Evolutionary conservation across 140 eudicot genomes (phyloP), one percentile per base, ranked within the genome.

Genomic region (Stevia rebaudiana): DNA sequence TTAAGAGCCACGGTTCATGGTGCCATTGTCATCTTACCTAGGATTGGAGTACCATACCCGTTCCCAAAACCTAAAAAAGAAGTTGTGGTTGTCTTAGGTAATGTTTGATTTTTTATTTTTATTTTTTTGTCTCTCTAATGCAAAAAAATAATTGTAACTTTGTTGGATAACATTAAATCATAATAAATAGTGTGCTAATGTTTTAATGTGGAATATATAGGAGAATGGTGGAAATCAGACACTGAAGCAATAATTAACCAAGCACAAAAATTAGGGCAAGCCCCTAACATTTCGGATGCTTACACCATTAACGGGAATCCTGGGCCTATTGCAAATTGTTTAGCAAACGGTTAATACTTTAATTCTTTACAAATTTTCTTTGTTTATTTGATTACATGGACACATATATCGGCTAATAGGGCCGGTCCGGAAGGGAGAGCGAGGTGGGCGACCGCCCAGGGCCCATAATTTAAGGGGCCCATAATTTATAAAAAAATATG

Each of bases 211-310:
- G 12, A 55, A 23, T 33, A 49, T 66, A 24, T 33, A 83, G 90
- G 86, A 8, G 95, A 86, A 63, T 86, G 95, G 95, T 86, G 95
- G 95, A 86, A 82, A 36, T 86, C 95, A 47, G 95, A 86, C 59
- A 84, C 83, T 0, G 95, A 86, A 76, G 81, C 77, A 11, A 82
- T 86, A 67, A 78, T 86, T 16, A 57, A 83, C 65, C 76, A 75
- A 62, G 95, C 90, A 11, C 77, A 68, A 55, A 63, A 36, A 39
- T 71, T 49, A 11, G 95, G 95, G 6, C 56, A 39, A 37, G 82
- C 90, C 11, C 95, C 95, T 6, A 80, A 83, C 55, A 84, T 86
- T 54, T 85, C 94, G 0, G 94, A 85, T 56, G 89, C 94, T 63
- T 81, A 85, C 47, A 85, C 89, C 33, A 86, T 86, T 69, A 86